These are phyloP conservation scores for Nicotiana undulata DNA, from an alignment of 257 asterid genomes.

Conservation along the genomic window DNA sequence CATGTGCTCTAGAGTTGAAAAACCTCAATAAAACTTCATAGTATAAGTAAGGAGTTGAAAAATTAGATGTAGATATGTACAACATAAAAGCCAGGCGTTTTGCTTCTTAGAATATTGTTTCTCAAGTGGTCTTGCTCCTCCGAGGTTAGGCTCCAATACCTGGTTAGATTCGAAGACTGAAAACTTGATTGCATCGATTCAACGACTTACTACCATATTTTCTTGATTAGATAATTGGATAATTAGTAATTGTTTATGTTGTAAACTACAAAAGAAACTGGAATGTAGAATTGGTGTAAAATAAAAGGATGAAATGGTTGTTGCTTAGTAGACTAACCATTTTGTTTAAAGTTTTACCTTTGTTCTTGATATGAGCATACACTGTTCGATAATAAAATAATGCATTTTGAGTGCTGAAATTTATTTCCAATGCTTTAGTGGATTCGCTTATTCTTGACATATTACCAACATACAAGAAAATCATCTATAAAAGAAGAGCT, in stretches of 20 bases:
- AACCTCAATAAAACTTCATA: too few relatives aligned
- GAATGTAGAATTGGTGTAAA: neutral
- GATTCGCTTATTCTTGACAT: too few relatives aligned
- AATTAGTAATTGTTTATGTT: neutral
- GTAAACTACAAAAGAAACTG: neutral
- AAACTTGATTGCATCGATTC: neutral
- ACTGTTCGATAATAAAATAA: too few relatives aligned
- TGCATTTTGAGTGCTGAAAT: too few relatives aligned
- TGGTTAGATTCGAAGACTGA: neutral
- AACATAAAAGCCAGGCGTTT: neutral
- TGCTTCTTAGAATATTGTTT: neutral
- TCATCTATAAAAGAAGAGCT: too few relatives aligned
- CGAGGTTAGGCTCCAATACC: neutral
- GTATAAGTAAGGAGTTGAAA: too few relatives aligned
- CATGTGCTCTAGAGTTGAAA: too few relatives aligned
- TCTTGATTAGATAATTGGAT: neutral
- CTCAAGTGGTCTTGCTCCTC: neutral
- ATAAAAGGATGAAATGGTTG: neutral
- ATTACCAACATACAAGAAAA: too few relatives aligned
- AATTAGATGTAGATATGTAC: neutral
- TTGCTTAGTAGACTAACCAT: neutral
- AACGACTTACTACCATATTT: neutral
- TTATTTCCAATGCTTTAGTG: too few relatives aligned
- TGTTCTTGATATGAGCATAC: neutral
- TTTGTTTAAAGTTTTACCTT: neutral